Percentiles rank a stretch among this genome's conserved stretches.
Evolutionary conservation across 2,329 filamentous ascomycete genomes (phyloP).

Genomic region (Pseudocercospora cruenta): DNA sequence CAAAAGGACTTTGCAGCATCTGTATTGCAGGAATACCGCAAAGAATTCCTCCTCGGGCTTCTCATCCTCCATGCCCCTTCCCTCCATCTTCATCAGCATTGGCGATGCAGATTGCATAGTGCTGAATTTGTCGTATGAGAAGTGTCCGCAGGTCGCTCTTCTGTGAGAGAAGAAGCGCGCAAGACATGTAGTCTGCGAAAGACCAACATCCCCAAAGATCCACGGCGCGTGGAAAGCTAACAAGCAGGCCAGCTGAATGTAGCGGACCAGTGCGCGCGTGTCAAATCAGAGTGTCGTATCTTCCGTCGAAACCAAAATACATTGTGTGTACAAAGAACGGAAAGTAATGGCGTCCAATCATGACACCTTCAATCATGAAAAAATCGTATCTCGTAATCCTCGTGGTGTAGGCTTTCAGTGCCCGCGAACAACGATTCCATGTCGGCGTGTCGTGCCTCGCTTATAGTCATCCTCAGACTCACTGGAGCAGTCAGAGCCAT

Average conservation of each 20-base stretch:
- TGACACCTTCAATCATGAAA: constrained; percentile 10
- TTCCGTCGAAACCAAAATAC: constrained; percentile 19
- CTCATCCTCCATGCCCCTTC: neutral
- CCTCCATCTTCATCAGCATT: neutral
- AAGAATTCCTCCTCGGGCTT: neutral
- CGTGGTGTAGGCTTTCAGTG: constrained; percentile 22
- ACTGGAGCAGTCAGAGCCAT: constrained; percentile 70
- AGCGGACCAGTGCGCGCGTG: constrained; percentile 8
- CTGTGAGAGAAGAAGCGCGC: neutral
- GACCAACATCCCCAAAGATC: neutral
- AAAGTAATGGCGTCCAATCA: constrained; percentile 8
- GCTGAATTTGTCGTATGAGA: constrained; percentile 14
- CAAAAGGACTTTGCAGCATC: neutral
- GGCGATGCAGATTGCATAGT: constrained; percentile 19
- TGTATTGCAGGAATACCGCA: neutral
- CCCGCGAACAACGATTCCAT: constrained; percentile 49
- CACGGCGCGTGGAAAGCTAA: constrained; percentile 7
- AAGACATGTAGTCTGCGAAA: constrained; percentile 4
- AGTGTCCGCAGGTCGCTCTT: constrained; percentile 20
- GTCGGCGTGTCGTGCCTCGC: constrained; percentile 46
- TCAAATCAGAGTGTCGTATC: neutral
- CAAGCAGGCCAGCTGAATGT: constrained; percentile 25
- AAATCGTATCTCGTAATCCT: constrained; percentile 2
- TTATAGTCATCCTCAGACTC: constrained; percentile 59
- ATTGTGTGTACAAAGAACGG: constrained; percentile 10